phyloP scores from a whole-genome alignment of 2,329 filamentous ascomycete species.

The Diaporthe nobilis region DNA sequence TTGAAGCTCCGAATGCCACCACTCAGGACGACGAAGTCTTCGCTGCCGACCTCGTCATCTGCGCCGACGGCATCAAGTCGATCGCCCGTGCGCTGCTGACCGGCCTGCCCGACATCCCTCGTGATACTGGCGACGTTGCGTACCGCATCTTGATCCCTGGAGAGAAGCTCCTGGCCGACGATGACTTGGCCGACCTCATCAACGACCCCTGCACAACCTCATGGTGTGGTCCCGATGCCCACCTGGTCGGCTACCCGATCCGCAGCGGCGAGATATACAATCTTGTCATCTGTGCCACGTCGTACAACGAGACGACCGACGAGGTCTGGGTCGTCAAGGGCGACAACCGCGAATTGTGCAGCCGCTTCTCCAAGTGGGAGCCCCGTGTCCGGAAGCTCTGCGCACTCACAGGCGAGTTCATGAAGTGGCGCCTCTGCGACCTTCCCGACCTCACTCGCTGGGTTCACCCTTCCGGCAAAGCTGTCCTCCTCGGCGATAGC shows the following conservation, averaged over 20 bases:
- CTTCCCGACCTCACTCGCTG: constrained; percentile 56
- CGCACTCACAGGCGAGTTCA: constrained; percentile 54
- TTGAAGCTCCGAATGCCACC: constrained; percentile 37
- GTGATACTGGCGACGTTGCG: constrained; percentile 53
- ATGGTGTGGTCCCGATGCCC: constrained; percentile 53
- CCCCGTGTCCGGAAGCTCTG: constrained; percentile 52
- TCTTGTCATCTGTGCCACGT: constrained; percentile 47
- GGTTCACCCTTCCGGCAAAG: constrained; percentile 57
- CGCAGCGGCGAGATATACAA: constrained; percentile 52
- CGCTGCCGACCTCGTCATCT: constrained; percentile 44
- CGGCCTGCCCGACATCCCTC: constrained; percentile 46
- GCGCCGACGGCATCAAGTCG: constrained; percentile 49
- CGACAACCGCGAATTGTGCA: constrained; percentile 53
- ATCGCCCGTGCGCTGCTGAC: constrained; percentile 46
- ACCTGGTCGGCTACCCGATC: constrained; percentile 52
- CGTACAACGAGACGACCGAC: constrained; percentile 45
- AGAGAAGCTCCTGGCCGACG: constrained; percentile 46
- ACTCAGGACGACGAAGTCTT: constrained; percentile 44
- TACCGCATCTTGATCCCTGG: constrained; percentile 53
- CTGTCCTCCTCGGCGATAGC: constrained; percentile 58
- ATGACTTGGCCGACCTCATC: constrained; percentile 48
- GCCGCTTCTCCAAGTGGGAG: constrained; percentile 54
- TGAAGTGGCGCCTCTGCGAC: constrained; percentile 64
- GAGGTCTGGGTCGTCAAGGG: constrained; percentile 48
- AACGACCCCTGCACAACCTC: constrained; percentile 49